Evolutionary conservation across 2,329 filamentous ascomycete genomes (phyloP), one percentile per base, ranked within the genome.

Genomic region (Trichoderma polysporum): DNA sequence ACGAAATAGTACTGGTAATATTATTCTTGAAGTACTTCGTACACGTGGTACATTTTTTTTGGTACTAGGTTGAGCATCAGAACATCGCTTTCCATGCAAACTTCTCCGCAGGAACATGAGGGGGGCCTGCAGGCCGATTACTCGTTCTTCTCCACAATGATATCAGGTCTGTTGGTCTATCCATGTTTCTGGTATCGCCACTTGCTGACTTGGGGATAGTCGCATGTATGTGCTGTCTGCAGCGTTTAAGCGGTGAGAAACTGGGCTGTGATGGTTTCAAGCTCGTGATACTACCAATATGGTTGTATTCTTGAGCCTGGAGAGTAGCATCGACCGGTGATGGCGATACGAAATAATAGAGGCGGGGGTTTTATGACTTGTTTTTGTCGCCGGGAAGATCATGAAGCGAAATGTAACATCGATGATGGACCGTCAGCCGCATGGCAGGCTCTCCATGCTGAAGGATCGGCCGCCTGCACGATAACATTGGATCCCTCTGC

Each of bases 181-280:
- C 39, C 31, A 66, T 58, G 53, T 58, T 57, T 39, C 54, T 39
- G 33, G 17, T 25, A 29, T 47, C 39, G 52, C 45, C 62, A 66
- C 62, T 52, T 58, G 41, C 52, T 58, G 53, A 39, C 62, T 66
- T 66, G 31, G 62, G 62, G 27, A 50, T 66, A 58, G 62, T 50
- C 22, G 53, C 41, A 66, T 66, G 62, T 39, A 58, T 57, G 62
- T 66, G 53, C 35, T 58, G 54, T 66, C 61, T 39, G 13, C 35
- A n/a, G 9, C 39, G 27, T 35, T 25, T 29, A 41, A 66, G 62
- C 62, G 62, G 62, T 66, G 62, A 66, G 50, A 58, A 56, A 58
- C 3, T 49, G 12, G 37, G n/a, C 17, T 17, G n/a, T n/a, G 25
- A 37, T 39, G 31, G 62, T 10, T 52, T 57, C 29, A 8, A 37